Evolutionary conservation across 1,284 basidiomycete species (phyloP).

Genomic region (Athelia psychrophila): DNA sequence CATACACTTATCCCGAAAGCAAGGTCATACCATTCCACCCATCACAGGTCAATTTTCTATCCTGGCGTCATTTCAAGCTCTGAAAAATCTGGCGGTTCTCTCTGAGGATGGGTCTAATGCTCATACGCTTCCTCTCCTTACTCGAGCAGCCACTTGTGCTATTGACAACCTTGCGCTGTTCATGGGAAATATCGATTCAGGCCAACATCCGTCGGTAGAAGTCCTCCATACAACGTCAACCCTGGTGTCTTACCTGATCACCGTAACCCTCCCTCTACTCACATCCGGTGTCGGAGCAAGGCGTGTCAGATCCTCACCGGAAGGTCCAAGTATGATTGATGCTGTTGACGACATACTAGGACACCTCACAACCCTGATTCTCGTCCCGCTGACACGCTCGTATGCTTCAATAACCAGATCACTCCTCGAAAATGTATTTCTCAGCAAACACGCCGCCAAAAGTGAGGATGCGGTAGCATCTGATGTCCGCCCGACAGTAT

Average conservation of each 20-base stretch:
- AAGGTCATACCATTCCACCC: background rate
- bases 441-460: background rate
- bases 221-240: background rate
- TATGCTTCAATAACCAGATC: slow-evolving; percentile 16
- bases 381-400: slow-evolving; percentile 21
- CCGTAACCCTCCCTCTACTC: background rate
- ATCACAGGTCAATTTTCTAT: background rate
- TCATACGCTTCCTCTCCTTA: background rate
- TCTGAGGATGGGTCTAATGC: background rate
- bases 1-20: too few species aligned
- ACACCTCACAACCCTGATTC: slow-evolving; percentile 13
- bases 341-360: slow-evolving; percentile 17
- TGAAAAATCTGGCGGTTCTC: background rate
- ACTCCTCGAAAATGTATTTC: slow-evolving; percentile 10
- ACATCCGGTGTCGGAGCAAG: too few species aligned
- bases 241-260: background rate
- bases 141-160: background rate
- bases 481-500: slow-evolving; percentile 20
- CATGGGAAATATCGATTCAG: background rate
- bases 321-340: background rate
- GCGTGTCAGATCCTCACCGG: background rate
- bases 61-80: background rate
- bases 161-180: background rate
- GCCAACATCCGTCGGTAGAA: background rate
- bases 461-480: background rate